Evolutionary conservation across 23 red algal genomes (phyloP), one percentile per base, ranked within the genome.

Genomic region (Porphyridium purpureum): DNA sequence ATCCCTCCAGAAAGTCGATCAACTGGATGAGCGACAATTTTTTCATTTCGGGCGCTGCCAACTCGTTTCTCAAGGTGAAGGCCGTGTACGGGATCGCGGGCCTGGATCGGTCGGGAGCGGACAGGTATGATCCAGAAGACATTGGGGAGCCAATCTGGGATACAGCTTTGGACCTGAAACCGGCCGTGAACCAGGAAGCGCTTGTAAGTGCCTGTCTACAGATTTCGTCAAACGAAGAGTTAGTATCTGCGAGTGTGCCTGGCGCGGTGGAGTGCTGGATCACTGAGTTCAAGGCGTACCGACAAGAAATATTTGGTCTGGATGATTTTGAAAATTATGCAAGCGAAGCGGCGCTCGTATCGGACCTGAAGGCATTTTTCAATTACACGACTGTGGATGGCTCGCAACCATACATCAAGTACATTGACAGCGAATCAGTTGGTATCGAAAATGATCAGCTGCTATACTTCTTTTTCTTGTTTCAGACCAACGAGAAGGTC

Each of bases 101-200:
- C 33, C 51, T 75, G n/a, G 80, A 85, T 57, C 68, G 70, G 7
- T 51, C 66, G 0, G 70, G 70, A 3, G 71, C 70, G 47, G 54
- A 41, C 27, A 29, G 56, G 3, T 85, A 61, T 21, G 29, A 60
- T 19, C 80, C 80, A 4, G 59, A 70, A 7, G 32, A 53, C 22
- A 9, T 64, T 11, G 80, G 80, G 8, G 31, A 30, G 26, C 48
- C 80, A 21, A 55, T 64, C 48, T 35, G 60, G 15, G 80, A 85
- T 48, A 54, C 61, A 55, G 11, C 9, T 35, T 19, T 82, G 40
- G 76, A 82, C 36, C 46, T 82, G 29, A 60, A 32, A 26, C 35
- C 4, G 0, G 54, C 28, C 4, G 76, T 35, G 17, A 66, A 31
- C 23, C 76, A 72, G 54, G 30, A 71, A 52, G 54, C 61, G 24